phyloP scores from a whole-genome alignment of 139 green algal species.

The Volvox reticuliferus region DNA sequence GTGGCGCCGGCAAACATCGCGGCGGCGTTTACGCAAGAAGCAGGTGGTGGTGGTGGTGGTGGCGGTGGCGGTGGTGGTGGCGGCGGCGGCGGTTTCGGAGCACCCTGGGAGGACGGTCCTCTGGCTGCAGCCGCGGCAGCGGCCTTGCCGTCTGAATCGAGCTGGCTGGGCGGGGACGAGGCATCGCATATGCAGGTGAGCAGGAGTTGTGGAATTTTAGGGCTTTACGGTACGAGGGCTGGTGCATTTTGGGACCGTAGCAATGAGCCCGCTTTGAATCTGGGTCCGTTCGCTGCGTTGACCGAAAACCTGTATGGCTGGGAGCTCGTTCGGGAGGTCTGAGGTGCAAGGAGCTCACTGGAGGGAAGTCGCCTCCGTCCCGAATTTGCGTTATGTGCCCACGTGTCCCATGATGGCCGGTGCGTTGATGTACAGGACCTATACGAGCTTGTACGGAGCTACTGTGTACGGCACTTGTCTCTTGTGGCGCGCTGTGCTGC shows the following conservation, averaged over 20 bases:
- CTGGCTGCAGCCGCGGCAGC: not conserved
- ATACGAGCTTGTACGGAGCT: constrained; percentile 5
- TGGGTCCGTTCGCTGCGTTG: no score
- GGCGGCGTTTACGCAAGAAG: not conserved
- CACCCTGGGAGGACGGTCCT: not conserved
- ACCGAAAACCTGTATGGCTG: no score
- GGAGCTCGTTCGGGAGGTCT: no score
- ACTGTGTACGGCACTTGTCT: constrained; percentile 12
- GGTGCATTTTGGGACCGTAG: no score
- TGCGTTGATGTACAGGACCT: not conserved
- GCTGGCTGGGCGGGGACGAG: constrained; percentile 37
- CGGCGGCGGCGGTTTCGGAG: not conserved
- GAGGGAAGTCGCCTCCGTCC: no score
- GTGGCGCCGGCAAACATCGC: not conserved
- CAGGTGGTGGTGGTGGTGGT: not conserved
- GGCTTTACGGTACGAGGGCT: no score
- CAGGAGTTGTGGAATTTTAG: not conserved
- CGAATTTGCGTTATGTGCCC: no score
- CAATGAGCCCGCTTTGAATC: no score
- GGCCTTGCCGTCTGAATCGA: not conserved
- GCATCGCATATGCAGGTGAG: constrained; percentile 30
- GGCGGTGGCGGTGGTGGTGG: not conserved
- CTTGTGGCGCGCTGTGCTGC: constrained; percentile 12
- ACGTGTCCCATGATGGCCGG: no score
- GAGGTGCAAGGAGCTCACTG: no score